Base-by-base conservation (phyloP, 2,329 filamentous ascomycete genomes). In the Phialocephala subalpina region DNA sequence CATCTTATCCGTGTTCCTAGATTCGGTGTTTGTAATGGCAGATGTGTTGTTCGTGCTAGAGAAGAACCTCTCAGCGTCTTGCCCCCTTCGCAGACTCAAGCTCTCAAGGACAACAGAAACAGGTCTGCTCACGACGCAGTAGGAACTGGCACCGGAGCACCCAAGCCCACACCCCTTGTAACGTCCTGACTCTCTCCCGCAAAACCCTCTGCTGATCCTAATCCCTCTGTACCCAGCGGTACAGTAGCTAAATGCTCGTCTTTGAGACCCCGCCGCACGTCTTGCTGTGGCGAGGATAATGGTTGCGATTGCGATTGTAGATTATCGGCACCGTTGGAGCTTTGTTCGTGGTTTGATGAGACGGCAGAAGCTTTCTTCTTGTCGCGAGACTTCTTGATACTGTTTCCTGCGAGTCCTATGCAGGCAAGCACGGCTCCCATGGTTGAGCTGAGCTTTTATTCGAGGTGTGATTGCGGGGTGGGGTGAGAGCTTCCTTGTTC, bases 1-100 rank as follows among this genome's bases (percentile, higher is more conserved):
- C 90, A 92, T 93, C 20, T 72, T 71, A 20, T 62, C 58, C 47
- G 29, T 40, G 18, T 45, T 56, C 8, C 42, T 16, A 29, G 38
- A 42, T 42, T 58, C n/a, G 52, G 16, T 25, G 8, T 33, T 55
- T 18, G 27, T 20, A 14, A 20, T 25, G 16, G 47, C 29, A 18
- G 45, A 6, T 40, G 18, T 64, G 20, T 9, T 16, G 38, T 36
- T 38, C 12, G 63, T 65, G 56, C 67, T 69, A 58, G 60, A 67
- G 25, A 66, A 68, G 27, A 25, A 22, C 25, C 58, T 35, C 47
- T 67, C 65, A 69, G 64, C 65, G 58, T 38, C 62, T 6, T 45
- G 38, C 62, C 29, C 3, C n/a, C 27, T 20, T 22, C 27, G 38
- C 53, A 16, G 6, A 64, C 40, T 42, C 16, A 40, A 35, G 33